These are phyloP conservation scores for Aspergillus aculeatinus DNA, from an alignment of 2,329 filamentous ascomycete genomes.

Conservation along the genomic window DNA sequence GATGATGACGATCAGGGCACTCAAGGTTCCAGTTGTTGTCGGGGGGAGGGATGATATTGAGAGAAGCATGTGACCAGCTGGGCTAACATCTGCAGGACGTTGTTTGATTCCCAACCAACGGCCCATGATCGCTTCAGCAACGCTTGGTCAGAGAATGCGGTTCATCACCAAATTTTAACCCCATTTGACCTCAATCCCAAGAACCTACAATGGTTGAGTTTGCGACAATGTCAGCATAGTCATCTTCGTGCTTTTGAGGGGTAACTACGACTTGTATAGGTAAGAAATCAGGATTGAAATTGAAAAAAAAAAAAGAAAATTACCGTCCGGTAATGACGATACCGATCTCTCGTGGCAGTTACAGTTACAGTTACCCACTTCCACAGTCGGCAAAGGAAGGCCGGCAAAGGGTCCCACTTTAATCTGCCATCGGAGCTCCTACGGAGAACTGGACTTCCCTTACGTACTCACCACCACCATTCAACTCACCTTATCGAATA, in stretches of 20 bases:
- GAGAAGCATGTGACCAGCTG: not conserved
- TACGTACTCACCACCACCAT: not conserved
- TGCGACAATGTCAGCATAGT: not conserved
- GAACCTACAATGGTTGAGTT: not conserved
- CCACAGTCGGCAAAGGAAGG: not conserved
- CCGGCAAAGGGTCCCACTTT: not conserved
- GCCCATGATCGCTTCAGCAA: not conserved
- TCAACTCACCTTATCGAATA: not conserved
- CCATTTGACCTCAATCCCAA: too few species aligned
- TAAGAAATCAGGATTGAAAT: not conserved
- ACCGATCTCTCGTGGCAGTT: not conserved
- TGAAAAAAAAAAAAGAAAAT: not conserved
- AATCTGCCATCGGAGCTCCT: conserved; percentile 4
- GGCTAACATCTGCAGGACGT: not conserved
- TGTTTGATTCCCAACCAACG: not conserved
- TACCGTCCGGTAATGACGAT: not conserved
- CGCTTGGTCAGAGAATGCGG: not conserved
- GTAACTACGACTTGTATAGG: not conserved
- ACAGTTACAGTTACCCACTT: conserved; percentile 1
- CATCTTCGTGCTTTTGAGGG: not conserved
- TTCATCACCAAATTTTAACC: too few species aligned
- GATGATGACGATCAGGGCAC: not conserved
- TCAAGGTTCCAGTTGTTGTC: too few species aligned
- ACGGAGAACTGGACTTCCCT: conserved; percentile 1
- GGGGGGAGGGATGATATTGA: too few species aligned